Evolutionary conservation across 2,329 filamentous ascomycete species (phyloP).

Genomic region (Colletotrichum nymphaeae): DNA sequence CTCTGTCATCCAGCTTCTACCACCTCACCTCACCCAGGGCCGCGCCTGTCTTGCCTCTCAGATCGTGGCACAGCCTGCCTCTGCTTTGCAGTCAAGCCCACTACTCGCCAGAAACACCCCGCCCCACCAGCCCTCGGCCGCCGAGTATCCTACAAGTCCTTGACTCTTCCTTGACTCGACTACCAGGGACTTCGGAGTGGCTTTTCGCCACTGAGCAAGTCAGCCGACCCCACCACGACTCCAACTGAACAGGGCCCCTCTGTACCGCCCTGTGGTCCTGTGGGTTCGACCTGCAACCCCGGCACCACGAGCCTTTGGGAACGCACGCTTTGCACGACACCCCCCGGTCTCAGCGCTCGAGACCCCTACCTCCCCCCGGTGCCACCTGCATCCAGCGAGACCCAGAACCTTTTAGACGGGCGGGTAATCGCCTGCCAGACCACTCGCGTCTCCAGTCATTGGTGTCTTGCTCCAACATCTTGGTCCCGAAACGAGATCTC

Average conservation of each 20-base stretch:
- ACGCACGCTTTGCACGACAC: conserved; percentile 34
- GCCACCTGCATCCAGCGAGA: conserved; percentile 29
- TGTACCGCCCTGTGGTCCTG: conserved; percentile 36
- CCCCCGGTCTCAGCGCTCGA: conserved; percentile 30
- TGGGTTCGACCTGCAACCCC: conserved; percentile 35
- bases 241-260: conserved; percentile 33
- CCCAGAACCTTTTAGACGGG: conserved; percentile 36
- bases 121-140: conserved; percentile 29
- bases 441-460: conserved; percentile 28
- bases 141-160: conserved; percentile 34
- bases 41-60: conserved; percentile 12
- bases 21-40: not conserved
- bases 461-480: conserved; percentile 34
- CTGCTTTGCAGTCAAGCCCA: conserved; percentile 26
- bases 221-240: conserved; percentile 36
- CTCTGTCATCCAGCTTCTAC: not conserved
- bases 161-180: conserved; percentile 27
- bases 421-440: conserved; percentile 35
- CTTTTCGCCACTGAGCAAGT: conserved; percentile 37
- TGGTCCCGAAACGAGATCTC: conserved; percentile 37
- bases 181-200: conserved; percentile 32
- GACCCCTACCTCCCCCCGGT: conserved; percentile 34
- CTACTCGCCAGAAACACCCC: conserved; percentile 18
- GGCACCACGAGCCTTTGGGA: conserved; percentile 35
- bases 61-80: conserved; percentile 30